phyloP scores from a whole-genome alignment of 257 asterid species.

The Voacanga thouarsii region DNA sequence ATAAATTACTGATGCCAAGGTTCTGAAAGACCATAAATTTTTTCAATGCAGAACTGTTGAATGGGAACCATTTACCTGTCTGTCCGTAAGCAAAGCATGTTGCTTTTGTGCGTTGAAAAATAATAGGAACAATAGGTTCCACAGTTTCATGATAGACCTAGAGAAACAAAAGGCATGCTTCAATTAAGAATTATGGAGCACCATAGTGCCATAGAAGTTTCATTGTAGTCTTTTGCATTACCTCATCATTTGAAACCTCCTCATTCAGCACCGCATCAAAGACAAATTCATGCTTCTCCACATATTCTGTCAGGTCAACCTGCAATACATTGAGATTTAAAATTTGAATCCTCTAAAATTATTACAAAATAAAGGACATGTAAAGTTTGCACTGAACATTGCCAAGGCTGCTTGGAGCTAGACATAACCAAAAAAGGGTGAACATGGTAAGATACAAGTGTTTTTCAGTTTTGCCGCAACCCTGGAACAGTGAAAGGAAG shows the following conservation, averaged over 20 bases:
- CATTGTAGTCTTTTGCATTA: slow-evolving; percentile 25
- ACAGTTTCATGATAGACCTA: slow-evolving; percentile 59
- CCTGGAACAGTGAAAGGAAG: not conserved
- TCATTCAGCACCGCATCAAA: slow-evolving; percentile 97
- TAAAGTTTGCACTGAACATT: not conserved
- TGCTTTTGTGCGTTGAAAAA: slow-evolving; percentile 56
- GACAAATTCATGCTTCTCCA: slow-evolving; percentile 97
- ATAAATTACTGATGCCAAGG: not conserved
- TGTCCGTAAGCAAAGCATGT: slow-evolving; percentile 63
- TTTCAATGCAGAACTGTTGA: not conserved
- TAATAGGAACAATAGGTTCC: slow-evolving; percentile 53
- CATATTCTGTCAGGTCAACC: slow-evolving; percentile 95
- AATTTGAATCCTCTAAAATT: not conserved
- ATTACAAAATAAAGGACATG: not conserved
- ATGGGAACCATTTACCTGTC: slow-evolving; percentile 55
- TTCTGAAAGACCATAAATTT: slow-evolving; percentile 9
- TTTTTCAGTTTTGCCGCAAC: not conserved
- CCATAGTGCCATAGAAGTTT: slow-evolving; percentile 3
- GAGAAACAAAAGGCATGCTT: slow-evolving; percentile 15
- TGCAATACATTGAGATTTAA: slow-evolving; percentile 32
- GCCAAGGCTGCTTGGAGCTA: not conserved
- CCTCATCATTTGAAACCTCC: slow-evolving; percentile 99
- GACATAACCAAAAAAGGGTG: not conserved
- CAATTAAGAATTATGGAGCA: slow-evolving; percentile 9
- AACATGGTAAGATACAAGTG: not conserved